phyloP scores from a whole-genome alignment of 257 asterid genomes.

The Ilex asprella region DNA sequence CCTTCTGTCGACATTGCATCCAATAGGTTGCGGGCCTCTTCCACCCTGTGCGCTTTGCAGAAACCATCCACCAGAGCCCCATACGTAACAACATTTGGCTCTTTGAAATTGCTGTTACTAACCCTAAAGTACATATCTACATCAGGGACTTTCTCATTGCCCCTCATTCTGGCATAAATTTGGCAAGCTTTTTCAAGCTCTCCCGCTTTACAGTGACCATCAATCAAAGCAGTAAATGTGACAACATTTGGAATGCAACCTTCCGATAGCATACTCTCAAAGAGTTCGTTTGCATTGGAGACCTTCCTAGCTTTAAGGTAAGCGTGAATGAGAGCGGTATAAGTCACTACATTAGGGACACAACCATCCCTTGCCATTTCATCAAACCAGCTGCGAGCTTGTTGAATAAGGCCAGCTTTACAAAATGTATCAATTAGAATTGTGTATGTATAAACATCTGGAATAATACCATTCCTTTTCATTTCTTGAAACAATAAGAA shows the following conservation, averaged over 20 bases:
- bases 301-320: constrained; percentile 78
- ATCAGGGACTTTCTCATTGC: constrained; percentile 40
- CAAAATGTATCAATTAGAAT: constrained; percentile 86
- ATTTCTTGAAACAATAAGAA: constrained; percentile 66
- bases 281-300: constrained; percentile 58
- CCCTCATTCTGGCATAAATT: constrained; percentile 75
- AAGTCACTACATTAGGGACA: constrained; percentile 77
- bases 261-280: constrained; percentile 69
- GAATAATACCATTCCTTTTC: constrained; percentile 55
- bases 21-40: constrained; percentile 67
- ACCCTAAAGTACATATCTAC: constrained; percentile 59
- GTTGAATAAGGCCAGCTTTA: constrained; percentile 79
- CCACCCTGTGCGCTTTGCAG: constrained; percentile 78
- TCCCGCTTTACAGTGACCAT: constrained; percentile 92
- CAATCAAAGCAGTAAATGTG: constrained; percentile 82
- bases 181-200: constrained; percentile 69
- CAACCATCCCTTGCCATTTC: constrained; percentile 80
- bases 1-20: constrained; percentile 66
- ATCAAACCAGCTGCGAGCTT: constrained; percentile 76
- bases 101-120: constrained; percentile 32
- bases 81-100: constrained; percentile 69
- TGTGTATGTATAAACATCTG: constrained; percentile 85
- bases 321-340: constrained; percentile 83
- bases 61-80: constrained; percentile 94
- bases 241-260: constrained; percentile 82